Evolutionary conservation across 495 filamentous ascomycete genomes (phyloP), one percentile per base, ranked within the genome.

Genomic region (Penicillium argentinense): DNA sequence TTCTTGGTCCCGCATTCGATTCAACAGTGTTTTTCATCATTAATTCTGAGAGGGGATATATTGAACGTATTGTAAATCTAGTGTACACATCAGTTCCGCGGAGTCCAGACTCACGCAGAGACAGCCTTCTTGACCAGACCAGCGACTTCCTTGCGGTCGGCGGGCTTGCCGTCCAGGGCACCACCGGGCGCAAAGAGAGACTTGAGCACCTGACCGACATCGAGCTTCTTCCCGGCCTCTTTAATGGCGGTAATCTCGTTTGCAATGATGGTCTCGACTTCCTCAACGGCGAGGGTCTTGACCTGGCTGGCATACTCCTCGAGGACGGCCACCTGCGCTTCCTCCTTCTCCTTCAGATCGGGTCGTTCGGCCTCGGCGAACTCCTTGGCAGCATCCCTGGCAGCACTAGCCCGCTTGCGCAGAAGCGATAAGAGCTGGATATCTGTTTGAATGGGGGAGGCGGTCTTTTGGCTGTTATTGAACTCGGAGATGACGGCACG

Each of bases 401-500:
- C 60, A 3, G 68, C 71, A 13, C 73, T 59, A 4, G 69, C 60
- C 36, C 77, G 75, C 62, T 82, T 84, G 4, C 71, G 67, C 32
- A 87, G 75, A 8, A 86, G 62, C 1, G 76, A 68, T n/a, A 84
- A 58, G 9, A 86, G 68, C 40, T 81, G 74, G 19, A 77, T 64
- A 55, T 86, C 81, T 21, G 76, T 79, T 38, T 72, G 66, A 21
- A 84, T 78, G 7, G 81, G 82, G 9, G 67, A 74, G 16, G 73
- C 51, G 13, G 81, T 77, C 33, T 36, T 64, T 85, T 86, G 33
- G 76, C 73, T 8, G 78, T 83, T 84, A 46, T 82, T 85, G 44
- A 79, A 76, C 47, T 84, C 81, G 37, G 83, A 76, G 30, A 86
- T 74, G 41, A 86, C 45, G 28, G 74, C 67, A 33, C 82, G 78